Base-by-base conservation (phyloP, 257 asterid genomes). In the Catharanthus roseus region DNA sequence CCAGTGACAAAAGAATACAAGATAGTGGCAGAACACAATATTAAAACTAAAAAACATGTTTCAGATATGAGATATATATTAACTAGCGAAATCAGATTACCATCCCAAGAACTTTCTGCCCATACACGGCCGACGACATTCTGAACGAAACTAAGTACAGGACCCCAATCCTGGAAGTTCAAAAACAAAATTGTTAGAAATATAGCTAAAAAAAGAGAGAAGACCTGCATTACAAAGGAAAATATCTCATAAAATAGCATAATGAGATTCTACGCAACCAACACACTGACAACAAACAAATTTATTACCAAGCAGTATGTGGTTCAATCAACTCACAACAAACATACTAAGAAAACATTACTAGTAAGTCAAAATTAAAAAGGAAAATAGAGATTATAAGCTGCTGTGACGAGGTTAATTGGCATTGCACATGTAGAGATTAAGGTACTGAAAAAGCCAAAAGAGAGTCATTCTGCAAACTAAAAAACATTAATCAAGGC, bases 81-180 rank as follows among this genome's bases (percentile, higher is more conserved):
- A 69, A 28, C 36, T 47, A 68, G 70, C 57, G 29, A 49, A 34
- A 41, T 73, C 39, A 49, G 78, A 79, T 85, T 89, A 93, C 99
- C 95, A 72, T 69, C 69, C 56, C 87, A 75, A 39, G 53, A 71
- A 61, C 72, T 83, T 83, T 82, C 76, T 39, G 84, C 73, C 99
- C 99, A 93, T 75, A 82, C 78, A 65, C 63, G 78, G 75, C 79
- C 75, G 74, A 91, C 76, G 24, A 91, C 80, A 65, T 71, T 79
- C 86, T 85, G 88, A 50, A 91, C 78, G 68, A 91, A 86, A 57
- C 78, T 24, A 79, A 93, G 93, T 36, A 91, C 77, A 41, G 87
- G 87, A 54, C 67, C 75, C 99, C 97, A 93, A 75, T 93, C 97
- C 99, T 91, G 78, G 39, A 77, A 79, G 73, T 42, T 28, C 28